Evolutionary conservation across 2,329 filamentous ascomycete genomes (phyloP).

Genomic region (Nectriaceae sp.): DNA sequence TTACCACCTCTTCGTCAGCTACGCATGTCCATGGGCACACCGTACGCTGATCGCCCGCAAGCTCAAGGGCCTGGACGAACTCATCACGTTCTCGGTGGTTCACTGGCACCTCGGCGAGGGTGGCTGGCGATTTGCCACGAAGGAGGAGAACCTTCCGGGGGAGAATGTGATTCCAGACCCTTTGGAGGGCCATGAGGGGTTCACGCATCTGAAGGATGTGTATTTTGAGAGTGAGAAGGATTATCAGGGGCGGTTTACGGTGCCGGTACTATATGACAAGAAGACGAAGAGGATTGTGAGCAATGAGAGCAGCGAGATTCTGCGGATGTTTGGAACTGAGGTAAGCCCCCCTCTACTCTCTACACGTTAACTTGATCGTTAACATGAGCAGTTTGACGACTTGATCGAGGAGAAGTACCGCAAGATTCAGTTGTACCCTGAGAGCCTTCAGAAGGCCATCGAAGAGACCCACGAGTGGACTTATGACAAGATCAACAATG

Average conservation of each 20-base stretch:
- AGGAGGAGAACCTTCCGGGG: conserved; percentile 58
- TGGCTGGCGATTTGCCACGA: conserved; percentile 80
- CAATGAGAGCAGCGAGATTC: conserved; percentile 92
- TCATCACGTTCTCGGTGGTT: conserved; percentile 78
- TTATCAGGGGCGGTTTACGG: conserved; percentile 81
- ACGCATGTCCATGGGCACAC: conserved; percentile 93
- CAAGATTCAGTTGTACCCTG: conserved; percentile 67
- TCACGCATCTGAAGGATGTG: conserved; percentile 71
- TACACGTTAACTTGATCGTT: not conserved
- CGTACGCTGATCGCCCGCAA: conserved; percentile 84
- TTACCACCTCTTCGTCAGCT: conserved; percentile 94
- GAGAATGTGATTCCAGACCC: conserved; percentile 68
- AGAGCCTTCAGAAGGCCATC: conserved; percentile 64
- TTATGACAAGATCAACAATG: conserved; percentile 73
- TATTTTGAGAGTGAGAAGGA: conserved; percentile 75
- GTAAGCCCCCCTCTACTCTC: conserved; percentile 43
- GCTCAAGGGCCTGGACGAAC: conserved; percentile 88
- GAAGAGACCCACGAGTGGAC: conserved; percentile 81
- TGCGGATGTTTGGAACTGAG: conserved; percentile 82
- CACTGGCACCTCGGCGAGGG: conserved; percentile 82
- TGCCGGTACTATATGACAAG: conserved; percentile 84
- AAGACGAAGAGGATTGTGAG: conserved; percentile 76
- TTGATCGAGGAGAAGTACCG: conserved; percentile 62
- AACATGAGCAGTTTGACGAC: conserved; percentile 63
- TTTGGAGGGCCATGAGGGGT: conserved; percentile 68